phyloP scores from a whole-genome alignment of 306 rosid genomes.

The Leucaena leucocephala region DNA sequence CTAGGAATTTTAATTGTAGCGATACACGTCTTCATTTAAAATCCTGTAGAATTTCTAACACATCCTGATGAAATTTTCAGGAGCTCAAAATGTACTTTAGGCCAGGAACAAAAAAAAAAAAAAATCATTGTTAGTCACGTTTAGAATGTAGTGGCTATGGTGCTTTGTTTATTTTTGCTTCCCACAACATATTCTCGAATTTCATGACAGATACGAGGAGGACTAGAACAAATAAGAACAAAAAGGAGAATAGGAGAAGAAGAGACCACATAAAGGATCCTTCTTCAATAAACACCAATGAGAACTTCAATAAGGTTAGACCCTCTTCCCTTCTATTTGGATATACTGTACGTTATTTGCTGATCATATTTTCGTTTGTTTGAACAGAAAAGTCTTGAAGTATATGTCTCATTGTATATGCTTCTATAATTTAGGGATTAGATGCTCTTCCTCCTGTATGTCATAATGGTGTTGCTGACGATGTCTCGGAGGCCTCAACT shows the following conservation, averaged over 20 bases:
- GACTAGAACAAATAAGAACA: slow-evolving; percentile 60
- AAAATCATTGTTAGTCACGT: neutral
- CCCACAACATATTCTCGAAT: slow-evolving; percentile 23
- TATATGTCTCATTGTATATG: slow-evolving; percentile 15
- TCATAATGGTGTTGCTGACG: slow-evolving; percentile 47
- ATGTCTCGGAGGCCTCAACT: slow-evolving; percentile 49
- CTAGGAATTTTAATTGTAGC: neutral
- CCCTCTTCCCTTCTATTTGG: slow-evolving; percentile 11
- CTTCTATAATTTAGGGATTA: slow-evolving; percentile 54
- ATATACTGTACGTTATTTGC: neutral
- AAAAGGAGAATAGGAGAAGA: slow-evolving; percentile 83
- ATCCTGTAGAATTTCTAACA: neutral
- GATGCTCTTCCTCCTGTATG: slow-evolving; percentile 51
- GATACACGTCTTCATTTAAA: neutral
- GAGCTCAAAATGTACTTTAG: neutral
- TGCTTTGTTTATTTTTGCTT: slow-evolving; percentile 28
- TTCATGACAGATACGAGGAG: slow-evolving; percentile 65
- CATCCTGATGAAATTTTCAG: neutral
- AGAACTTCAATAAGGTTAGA: slow-evolving; percentile 59
- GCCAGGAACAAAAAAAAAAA: neutral
- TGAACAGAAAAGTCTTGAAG: neutral
- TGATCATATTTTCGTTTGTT: slow-evolving; percentile 16
- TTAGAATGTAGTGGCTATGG: slow-evolving; percentile 2
- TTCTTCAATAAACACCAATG: slow-evolving; percentile 49
- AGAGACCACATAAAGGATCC: slow-evolving; percentile 68